A percentile compares a stretch with the other conserved stretches of the same genome.
phyloP scores from a whole-genome alignment of 2,329 filamentous ascomycete species.

The Fusarium sp. region DNA sequence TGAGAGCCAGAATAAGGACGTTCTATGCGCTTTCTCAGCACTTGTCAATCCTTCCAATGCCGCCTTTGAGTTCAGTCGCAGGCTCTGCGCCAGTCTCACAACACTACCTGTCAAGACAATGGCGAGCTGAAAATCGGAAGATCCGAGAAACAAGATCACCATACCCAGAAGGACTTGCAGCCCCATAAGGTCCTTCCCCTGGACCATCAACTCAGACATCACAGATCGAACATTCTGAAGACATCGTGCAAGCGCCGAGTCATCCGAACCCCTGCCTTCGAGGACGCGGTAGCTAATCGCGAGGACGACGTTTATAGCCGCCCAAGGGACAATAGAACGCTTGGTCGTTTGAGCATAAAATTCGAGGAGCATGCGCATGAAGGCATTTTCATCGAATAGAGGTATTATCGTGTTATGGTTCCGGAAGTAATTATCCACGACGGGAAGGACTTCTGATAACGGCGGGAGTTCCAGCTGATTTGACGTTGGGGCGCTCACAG shows the following conservation, averaged over 20 bases:
- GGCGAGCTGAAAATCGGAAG: constrained; percentile 47
- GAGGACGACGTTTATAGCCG: constrained; percentile 51
- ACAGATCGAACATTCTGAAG: constrained; percentile 48
- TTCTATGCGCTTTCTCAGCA: constrained; percentile 39
- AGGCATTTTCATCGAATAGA: constrained; percentile 49
- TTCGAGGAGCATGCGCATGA: constrained; percentile 50
- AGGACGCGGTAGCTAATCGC: constrained; percentile 47
- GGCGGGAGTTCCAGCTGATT: constrained; percentile 28
- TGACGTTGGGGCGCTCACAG: not conserved
- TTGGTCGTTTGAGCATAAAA: constrained; percentile 45
- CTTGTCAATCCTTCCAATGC: not conserved
- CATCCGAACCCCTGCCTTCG: constrained; percentile 32
- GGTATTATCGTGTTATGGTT: constrained; percentile 43
- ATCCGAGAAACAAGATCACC: constrained; percentile 49
- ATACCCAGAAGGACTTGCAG: constrained; percentile 51
- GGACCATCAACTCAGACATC: constrained; percentile 48
- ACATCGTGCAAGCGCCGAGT: constrained; percentile 40
- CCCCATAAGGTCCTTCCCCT: constrained; percentile 46
- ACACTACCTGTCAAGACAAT: constrained; percentile 50
- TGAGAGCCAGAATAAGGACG: constrained; percentile 52
- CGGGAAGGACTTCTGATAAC: constrained; percentile 32
- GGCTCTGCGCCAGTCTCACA: constrained; percentile 48
- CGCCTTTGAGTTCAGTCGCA: constrained; percentile 47
- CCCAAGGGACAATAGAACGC: constrained; percentile 43
- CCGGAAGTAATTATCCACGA: constrained; percentile 38